Evolutionary conservation across 2,329 filamentous ascomycete species (phyloP), one percentile per base, ranked within the genome.

Genomic region (Coccinonectria pachysandricola): DNA sequence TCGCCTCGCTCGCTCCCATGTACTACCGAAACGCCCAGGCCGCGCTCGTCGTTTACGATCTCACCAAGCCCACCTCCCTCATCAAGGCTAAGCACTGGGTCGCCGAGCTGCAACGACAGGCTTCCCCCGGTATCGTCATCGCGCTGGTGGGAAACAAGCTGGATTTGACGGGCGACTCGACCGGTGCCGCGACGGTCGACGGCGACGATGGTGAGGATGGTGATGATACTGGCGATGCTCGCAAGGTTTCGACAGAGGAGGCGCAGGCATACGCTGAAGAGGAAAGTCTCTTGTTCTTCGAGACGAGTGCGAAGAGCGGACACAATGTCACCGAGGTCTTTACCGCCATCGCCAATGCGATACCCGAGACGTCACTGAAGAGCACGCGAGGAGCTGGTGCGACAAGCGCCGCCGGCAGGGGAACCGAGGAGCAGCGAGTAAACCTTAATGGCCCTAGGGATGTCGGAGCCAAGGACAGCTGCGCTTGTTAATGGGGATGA

Each of bases 1-100:
- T 96, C 53, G 88, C 88, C 46, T 92, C 83, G 26, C 75, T 96
- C 35, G 91, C 91, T 27, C 91, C 88, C 47, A 96, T 96, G 91
- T 98, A 98, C 71, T 96, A 96, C 68, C 86, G 88, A 60, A 96
- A 98, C 56, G 91, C 91, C 26, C 88, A 96, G 64, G 86, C 87
- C 39, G 91, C 91, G 9, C 81, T 98, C 43, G 88, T 98, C 36
- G 88, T 96, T 54, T 98, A 96, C 73, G 88, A 98, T 54, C 78
- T 98, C 47, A 98, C 91, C 37, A 96, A 96, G 60, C 82, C 87
- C 21, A 91, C 85, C 25, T 94, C 86, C 24, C 77, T 98, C 44
- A 76, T 85, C 59, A 96, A 98, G 65, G 91, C 91, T 27, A 93
- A 93, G 63, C 88, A 96, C 68, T 98, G 88, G 88, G 87, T 98